A percentile compares a stretch with the other conserved stretches of the same genome.
Evolutionary conservation across 768 basidiomycete genomes (phyloP).

Genomic region (Termitomyces sp.): DNA sequence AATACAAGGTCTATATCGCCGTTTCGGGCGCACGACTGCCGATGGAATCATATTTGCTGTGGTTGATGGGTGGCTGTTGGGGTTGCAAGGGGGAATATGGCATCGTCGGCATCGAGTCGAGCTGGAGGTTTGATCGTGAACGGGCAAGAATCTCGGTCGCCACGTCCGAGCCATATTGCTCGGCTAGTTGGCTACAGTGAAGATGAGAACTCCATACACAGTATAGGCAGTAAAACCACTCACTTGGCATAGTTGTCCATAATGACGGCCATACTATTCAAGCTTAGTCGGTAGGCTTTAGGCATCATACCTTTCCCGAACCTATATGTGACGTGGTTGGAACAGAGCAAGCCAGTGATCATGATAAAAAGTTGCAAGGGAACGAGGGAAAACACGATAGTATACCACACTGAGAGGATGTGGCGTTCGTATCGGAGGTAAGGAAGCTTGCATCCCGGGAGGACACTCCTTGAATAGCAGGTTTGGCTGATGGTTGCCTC

Average conservation of each 20-base stretch:
- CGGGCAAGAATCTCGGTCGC: constrained; percentile 56
- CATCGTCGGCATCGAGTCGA: constrained; percentile 27
- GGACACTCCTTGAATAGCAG: constrained; percentile 68
- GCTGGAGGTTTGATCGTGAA: constrained; percentile 51
- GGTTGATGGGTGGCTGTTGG: constrained; percentile 6
- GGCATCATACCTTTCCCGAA: constrained; percentile 90
- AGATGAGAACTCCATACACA: neutral
- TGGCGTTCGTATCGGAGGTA: constrained; percentile 57
- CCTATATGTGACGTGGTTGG: constrained; percentile 82
- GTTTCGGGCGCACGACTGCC: constrained; percentile 19
- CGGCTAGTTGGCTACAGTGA: constrained; percentile 58
- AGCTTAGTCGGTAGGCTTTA: constrained; percentile 73
- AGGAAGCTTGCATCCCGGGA: constrained; percentile 70
- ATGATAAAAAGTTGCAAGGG: constrained; percentile 67
- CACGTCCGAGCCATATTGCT: constrained; percentile 65
- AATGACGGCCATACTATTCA: constrained; percentile 74
- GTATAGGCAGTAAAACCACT: constrained; percentile 15
- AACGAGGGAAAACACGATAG: constrained; percentile 58
- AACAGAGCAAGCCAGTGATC: constrained; percentile 61
- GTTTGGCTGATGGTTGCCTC: constrained; percentile 74
- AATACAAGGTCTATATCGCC: constrained; percentile 6
- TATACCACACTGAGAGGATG: constrained; percentile 64
- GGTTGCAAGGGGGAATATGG: constrained; percentile 15
- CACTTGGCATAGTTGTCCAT: constrained; percentile 84
- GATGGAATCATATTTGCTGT: constrained; percentile 20